phyloP scores from a whole-genome alignment of 805 yeast genomes.

The Candida qinlingensis region DNA sequence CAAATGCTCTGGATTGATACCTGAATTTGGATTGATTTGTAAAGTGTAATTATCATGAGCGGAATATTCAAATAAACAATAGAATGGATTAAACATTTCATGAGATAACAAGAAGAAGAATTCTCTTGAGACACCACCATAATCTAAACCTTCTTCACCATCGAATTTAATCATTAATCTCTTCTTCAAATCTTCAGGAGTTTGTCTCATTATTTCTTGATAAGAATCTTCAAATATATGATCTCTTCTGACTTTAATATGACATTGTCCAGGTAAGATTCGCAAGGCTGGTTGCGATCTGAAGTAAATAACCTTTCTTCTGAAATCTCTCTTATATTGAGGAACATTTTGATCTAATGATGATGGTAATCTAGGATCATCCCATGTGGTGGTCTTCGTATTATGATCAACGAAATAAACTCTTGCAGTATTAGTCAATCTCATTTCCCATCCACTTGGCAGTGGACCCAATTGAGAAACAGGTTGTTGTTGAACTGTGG shows the following conservation, averaged over 20 bases:
- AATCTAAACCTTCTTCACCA: slow-evolving; percentile 98
- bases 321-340: slow-evolving; percentile 96
- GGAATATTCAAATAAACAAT: slow-evolving; percentile 94
- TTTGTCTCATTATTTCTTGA: slow-evolving; percentile 97
- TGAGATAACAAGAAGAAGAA: slow-evolving; percentile 94
- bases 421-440: slow-evolving; percentile 96
- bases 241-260: slow-evolving; percentile 94
- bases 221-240: slow-evolving; percentile 96
- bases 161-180: slow-evolving; percentile 97
- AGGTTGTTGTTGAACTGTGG: slow-evolving; percentile 96
- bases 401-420: slow-evolving; percentile 98
- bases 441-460: slow-evolving; percentile 99
- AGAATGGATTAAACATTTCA: slow-evolving; percentile 98
- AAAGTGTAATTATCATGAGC: slow-evolving; percentile 97
- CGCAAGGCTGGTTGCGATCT: slow-evolving; percentile 97
- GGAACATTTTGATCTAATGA: slow-evolving; percentile 98
- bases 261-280: slow-evolving; percentile 97
- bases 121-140: slow-evolving; percentile 99
- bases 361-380: slow-evolving; percentile 97
- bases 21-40: slow-evolving; percentile 96
- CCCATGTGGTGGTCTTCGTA: slow-evolving; percentile 99
- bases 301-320: slow-evolving; percentile 95
- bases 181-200: slow-evolving; percentile 97
- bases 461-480: slow-evolving; percentile 96
- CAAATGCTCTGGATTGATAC: slow-evolving; percentile 95